Conservation (phyloP, 1,284 basidiomycete genomes). For the Rhizopogon parksii region DNA sequence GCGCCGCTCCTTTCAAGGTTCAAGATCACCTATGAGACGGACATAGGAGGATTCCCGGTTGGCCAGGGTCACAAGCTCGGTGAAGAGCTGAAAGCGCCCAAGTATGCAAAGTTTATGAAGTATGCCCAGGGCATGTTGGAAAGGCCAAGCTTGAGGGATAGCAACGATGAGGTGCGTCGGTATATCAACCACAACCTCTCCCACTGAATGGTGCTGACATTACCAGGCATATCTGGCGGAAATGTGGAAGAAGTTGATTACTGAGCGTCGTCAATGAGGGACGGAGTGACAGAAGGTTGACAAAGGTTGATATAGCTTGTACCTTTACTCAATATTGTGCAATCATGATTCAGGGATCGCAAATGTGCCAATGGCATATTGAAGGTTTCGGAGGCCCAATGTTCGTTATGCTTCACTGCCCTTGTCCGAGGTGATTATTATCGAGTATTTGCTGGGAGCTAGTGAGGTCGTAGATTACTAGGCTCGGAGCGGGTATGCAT, state of each 20-base stretch:
- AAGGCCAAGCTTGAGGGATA: conserved; percentile 41
- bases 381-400: too few relatives aligned
- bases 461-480: too few relatives aligned
- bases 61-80: conserved; percentile 38
- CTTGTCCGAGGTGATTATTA: too few relatives aligned
- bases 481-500: too few relatives aligned
- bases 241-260: neutral
- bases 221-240: neutral
- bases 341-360: too few relatives aligned
- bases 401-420: too few relatives aligned
- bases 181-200: neutral
- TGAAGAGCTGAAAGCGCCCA: conserved; percentile 30
- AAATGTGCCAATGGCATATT: too few relatives aligned
- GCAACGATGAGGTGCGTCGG: conserved; percentile 37
- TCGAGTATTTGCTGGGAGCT: too few relatives aligned
- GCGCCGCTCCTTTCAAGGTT: conserved; percentile 42
- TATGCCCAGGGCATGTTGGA: conserved; percentile 37
- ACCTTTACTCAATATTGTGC: too few relatives aligned
- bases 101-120: conserved; percentile 37
- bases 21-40: conserved; percentile 35
- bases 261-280: neutral
- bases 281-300: too few relatives aligned
- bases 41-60: conserved; percentile 37
- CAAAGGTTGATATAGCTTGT: too few relatives aligned
- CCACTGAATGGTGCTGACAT: neutral